These are phyloP conservation scores for Cerrena zonata DNA, from an alignment of 1,284 basidiomycete genomes.

Conservation along the genomic window DNA sequence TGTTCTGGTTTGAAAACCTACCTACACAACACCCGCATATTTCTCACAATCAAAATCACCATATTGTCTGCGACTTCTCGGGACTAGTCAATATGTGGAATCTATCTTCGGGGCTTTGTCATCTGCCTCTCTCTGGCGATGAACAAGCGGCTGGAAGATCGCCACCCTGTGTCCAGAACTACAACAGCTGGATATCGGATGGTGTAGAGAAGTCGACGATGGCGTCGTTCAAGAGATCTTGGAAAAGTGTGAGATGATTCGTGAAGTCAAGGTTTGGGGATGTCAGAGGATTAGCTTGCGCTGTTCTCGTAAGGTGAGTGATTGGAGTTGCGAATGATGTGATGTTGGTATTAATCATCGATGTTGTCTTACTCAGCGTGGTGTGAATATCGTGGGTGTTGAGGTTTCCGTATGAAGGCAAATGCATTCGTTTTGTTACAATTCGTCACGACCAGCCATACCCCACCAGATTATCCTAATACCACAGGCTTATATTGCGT, in stretches of 20 bases:
- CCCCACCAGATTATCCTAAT: too few relatives aligned
- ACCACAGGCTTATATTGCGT: too few relatives aligned
- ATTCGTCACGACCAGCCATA: too few relatives aligned
- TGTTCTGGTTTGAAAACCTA: too few relatives aligned
- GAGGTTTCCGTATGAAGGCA: too few relatives aligned
- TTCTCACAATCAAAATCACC: too few relatives aligned
- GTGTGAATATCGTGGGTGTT: neutral
- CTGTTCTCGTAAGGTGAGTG: slow-evolving; percentile 47
- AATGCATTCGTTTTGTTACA: too few relatives aligned
- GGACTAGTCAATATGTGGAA: too few relatives aligned
- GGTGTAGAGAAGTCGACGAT: slow-evolving; percentile 83
- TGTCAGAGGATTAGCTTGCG: slow-evolving; percentile 60
- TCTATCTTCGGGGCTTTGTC: too few relatives aligned
- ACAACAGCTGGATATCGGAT: slow-evolving; percentile 74
- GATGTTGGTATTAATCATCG: neutral
- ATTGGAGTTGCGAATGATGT: neutral
- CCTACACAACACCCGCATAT: too few relatives aligned
- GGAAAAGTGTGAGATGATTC: slow-evolving; percentile 46
- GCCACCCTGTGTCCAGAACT: slow-evolving; percentile 45
- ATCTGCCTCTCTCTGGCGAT: too few relatives aligned
- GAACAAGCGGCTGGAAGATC: slow-evolving; percentile 80
- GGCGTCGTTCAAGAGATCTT: slow-evolving; percentile 72
- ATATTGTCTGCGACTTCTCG: too few relatives aligned
- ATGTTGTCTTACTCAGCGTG: neutral
- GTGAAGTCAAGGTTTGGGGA: slow-evolving; percentile 66